These are phyloP conservation scores for Naganishia liquefaciens DNA, from an alignment of 1,284 basidiomycete species.

Conservation along the genomic window DNA sequence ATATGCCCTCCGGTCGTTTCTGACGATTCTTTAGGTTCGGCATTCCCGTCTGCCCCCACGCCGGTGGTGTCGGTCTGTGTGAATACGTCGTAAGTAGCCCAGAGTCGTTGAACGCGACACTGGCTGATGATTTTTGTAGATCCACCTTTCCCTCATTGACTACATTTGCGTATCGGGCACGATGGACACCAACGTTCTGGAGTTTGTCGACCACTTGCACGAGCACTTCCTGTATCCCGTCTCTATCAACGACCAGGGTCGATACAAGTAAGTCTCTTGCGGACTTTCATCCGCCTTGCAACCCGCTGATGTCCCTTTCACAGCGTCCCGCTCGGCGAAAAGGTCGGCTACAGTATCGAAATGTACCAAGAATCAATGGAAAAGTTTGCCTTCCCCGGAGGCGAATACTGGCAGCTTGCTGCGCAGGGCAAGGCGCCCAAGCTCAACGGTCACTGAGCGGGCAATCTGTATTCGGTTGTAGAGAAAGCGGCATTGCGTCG, in stretches of 20 bases:
- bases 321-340: conserved; percentile 50
- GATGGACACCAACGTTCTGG: conserved; percentile 91
- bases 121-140: conserved; percentile 28
- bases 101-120: neutral
- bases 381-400: conserved; percentile 54
- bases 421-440: conserved; percentile 44
- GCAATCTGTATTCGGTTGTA: neutral
- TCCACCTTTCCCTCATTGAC: conserved; percentile 68
- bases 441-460: conserved; percentile 34
- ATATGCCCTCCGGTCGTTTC: conserved; percentile 35
- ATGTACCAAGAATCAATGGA: conserved; percentile 55
- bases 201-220: conserved; percentile 72
- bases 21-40: conserved; percentile 60
- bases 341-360: conserved; percentile 56
- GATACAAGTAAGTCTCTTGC: conserved; percentile 65
- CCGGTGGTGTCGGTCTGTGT: conserved; percentile 91
- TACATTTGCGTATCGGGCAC: conserved; percentile 86
- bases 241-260: conserved; percentile 78
- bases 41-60: conserved; percentile 88
- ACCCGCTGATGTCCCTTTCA: conserved; percentile 44
- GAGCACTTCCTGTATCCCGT: conserved; percentile 89
- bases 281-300: conserved; percentile 60
- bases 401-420: conserved; percentile 54
- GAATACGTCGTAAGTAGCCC: conserved; percentile 79
- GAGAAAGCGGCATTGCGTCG: neutral